Evolutionary conservation across 306 rosid genomes (phyloP), one percentile per base, ranked within the genome.

Genomic region (Phaseolus lunatus): DNA sequence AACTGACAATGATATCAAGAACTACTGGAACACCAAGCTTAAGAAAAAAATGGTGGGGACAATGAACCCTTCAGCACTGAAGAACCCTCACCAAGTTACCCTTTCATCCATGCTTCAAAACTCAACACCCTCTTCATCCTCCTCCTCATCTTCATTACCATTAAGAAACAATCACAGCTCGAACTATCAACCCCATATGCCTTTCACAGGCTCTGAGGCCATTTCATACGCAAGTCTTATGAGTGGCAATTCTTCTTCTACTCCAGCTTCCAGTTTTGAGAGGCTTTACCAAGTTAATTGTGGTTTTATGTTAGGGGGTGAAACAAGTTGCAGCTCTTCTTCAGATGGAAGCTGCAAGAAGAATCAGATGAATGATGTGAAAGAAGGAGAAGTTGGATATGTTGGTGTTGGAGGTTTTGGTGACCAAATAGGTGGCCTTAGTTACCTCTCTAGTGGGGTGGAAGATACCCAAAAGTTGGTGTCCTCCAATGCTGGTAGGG

Each of bases 11-110:
- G 97, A 94, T 69, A 88, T 94, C 29, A 94, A 94, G 86, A 94
- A 94, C 82, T 89, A 94, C 59, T 94, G 98, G 98, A 94, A 94
- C 91, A 92, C 98, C 23, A 92, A 92, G 79, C 96, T 94, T 1
- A 94, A 92, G 96, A 94, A 92, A 81, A 94, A 92, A 72, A 70
- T 86, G 41, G 81, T 88, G 84, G 66, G 68, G 67, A 52, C 70
- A 70, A 47, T 74, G 52, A 80, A 78, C 39, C 75, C 68, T 47
- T 73, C 77, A 75, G 7, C 85, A 43, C 90, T 76, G 9, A 54
- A 48, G 67, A 87, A 85, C 7, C 43, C 79, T 66, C 86, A 80
- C 23, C 80, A 82, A 65, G 72, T 67, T 27, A 68, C 77, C 67
- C 71, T 47, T 80, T 75, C 78, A 58, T 63, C 88, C 15, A 57